These are phyloP conservation scores for Scytalidium sp. DNA, from an alignment of 2,329 filamentous ascomycete genomes.

Conservation along the genomic window DNA sequence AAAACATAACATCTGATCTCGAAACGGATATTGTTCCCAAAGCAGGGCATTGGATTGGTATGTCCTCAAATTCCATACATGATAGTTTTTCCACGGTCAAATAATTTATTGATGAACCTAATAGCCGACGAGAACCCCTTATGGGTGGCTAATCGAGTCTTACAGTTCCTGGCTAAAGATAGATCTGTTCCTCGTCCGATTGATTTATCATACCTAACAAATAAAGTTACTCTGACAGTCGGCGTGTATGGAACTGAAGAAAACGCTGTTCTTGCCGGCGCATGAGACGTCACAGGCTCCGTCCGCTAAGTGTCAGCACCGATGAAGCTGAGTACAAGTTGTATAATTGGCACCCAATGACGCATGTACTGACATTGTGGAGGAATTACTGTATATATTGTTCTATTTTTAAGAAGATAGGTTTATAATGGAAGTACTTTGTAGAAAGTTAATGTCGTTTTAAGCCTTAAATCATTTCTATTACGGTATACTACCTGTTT, in stretches of 20 bases:
- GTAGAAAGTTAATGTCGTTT: too few species aligned
- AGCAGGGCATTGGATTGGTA: constrained; percentile 36
- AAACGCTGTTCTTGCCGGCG: too few species aligned
- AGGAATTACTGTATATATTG: too few species aligned
- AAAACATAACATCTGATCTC: constrained; percentile 20
- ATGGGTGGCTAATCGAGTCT: constrained; percentile 4
- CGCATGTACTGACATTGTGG: too few species aligned
- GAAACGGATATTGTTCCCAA: constrained; percentile 31
- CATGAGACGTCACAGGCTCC: too few species aligned
- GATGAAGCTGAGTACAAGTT: too few species aligned
- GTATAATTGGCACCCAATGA: too few species aligned
- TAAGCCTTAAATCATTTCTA: too few species aligned
- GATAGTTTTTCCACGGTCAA: background rate
- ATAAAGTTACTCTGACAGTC: background rate
- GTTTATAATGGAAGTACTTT: too few species aligned
- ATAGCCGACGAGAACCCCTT: constrained; percentile 5
- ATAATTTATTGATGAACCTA: background rate
- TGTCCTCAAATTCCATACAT: background rate
- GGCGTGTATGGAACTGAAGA: background rate
- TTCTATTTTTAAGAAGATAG: too few species aligned
- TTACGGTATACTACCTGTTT: too few species aligned
- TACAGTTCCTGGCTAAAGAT: background rate
- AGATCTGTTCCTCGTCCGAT: background rate
- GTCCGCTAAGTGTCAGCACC: too few species aligned
- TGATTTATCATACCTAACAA: background rate